Base-by-base conservation (phyloP, 192 early-diverging fungal genomes). In the Phlyctochytrium planicorne region DNA sequence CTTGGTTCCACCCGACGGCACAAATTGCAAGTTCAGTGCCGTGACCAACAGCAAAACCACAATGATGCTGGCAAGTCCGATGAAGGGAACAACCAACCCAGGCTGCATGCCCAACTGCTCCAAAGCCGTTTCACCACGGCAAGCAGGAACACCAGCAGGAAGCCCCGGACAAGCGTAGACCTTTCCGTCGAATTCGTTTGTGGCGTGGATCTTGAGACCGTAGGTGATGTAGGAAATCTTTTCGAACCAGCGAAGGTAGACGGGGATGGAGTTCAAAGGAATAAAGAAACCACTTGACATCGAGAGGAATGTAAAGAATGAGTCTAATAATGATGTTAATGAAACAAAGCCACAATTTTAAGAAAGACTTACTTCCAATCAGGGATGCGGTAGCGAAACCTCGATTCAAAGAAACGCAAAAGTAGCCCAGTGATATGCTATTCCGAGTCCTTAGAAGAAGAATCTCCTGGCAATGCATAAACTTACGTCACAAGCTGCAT, bases 261-360 rank as follows among this genome's bases (percentile, higher is more conserved):
- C 63, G 6, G 78, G 78, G 62, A 80, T 77, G n/a, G 70, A 16
- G 34, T 71, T 60, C 62, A 70, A 32, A 53, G 65, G 60, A 60
- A 80, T 76, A 40, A 74, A 77, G 60, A 75, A 80, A 3, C 78
- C 78, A n/a, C 72, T 68, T 12, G 78, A 80, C n/a, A 75, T 62
- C 3, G 67, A 71, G 25, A 81, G 60, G 40, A 78, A 81, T 14
- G 76, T 76, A 55, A 70, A 78, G 40, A 47, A 14, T 6, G 40
- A 47, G 40, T 47, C 40, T 47, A 14, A 20, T 14, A 20, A 47
- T n/a, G n/a, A n/a, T n/a, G n/a, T n/a, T n/a, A n/a, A n/a, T n/a
- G n/a, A n/a, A n/a, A n/a, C n/a, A n/a, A n/a, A n/a, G n/a, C n/a
- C n/a, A n/a, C n/a, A n/a, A n/a, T n/a, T n/a, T 47, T 47, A 14